Evolutionary conservation across 139 green algal genomes (phyloP).

Genomic region (Chlamydomonas applanata): DNA sequence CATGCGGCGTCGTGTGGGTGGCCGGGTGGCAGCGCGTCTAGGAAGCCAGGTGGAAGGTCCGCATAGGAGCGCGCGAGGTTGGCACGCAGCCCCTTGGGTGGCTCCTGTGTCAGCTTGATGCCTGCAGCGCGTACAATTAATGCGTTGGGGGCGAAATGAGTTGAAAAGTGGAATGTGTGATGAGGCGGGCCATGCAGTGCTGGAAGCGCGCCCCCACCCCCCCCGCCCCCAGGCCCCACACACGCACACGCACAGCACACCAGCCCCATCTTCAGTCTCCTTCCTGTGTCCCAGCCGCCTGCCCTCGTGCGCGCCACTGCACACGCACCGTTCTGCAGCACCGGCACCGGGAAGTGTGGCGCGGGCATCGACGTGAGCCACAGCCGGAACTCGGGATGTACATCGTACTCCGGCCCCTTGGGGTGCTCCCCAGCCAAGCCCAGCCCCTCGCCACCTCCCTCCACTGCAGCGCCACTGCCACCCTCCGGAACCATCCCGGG

Average conservation of each 20-base stretch:
- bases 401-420: conserved; percentile 17
- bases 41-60: conserved; percentile 36
- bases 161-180: too few relatives aligned
- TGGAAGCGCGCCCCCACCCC: too few relatives aligned
- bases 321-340: conserved; percentile 23
- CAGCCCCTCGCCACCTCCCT: background rate
- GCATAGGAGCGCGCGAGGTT: conserved; percentile 65
- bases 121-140: conserved; percentile 12
- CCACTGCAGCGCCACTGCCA: background rate
- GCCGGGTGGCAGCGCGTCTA: conserved; percentile 28
- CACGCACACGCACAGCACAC: too few relatives aligned
- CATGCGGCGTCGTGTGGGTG: conserved; percentile 37
- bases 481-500: background rate
- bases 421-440: background rate
- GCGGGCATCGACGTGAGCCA: conserved; percentile 81
- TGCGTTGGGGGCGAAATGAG: too few relatives aligned
- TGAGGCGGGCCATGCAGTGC: too few relatives aligned
- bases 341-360: conserved; percentile 60
- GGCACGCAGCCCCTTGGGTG: conserved; percentile 72
- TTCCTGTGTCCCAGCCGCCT: too few relatives aligned
- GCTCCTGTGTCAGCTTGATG: conserved; percentile 78
- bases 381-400: conserved; percentile 78
- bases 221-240: too few relatives aligned
- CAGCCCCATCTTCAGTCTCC: too few relatives aligned
- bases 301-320: too few relatives aligned